phyloP scores from a whole-genome alignment of 176 grass and related monocot genomes.

The Oryza meyeriana region DNA sequence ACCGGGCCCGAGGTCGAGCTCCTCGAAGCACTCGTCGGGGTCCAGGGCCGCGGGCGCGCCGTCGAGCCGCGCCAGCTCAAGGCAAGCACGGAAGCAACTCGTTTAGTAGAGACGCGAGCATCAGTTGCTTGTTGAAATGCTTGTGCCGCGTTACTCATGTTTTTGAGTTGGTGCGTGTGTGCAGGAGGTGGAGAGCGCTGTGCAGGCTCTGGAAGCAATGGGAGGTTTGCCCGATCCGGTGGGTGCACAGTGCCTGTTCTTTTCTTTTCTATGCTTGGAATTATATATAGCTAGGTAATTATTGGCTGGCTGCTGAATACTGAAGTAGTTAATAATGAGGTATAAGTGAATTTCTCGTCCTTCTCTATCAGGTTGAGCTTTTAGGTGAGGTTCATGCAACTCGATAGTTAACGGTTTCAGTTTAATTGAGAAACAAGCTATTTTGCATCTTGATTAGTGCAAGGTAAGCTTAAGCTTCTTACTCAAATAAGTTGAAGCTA shows the following conservation, averaged over 20 bases:
- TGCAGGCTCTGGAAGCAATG: slow-evolving; percentile 63
- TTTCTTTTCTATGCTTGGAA: neutral
- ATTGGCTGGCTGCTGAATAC: neutral
- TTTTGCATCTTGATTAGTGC: neutral
- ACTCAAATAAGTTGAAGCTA: neutral
- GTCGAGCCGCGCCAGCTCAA: slow-evolving; percentile 66
- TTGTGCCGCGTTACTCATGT: neutral
- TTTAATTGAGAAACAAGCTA: neutral
- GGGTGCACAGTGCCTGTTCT: neutral
- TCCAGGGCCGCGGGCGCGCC: slow-evolving; percentile 72
- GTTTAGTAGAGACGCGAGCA: neutral
- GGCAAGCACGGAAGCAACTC: slow-evolving; percentile 39
- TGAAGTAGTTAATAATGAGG: neutral
- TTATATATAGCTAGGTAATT: neutral
- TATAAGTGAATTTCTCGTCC: neutral
- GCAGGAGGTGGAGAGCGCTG: slow-evolving; percentile 73
- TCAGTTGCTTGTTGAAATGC: slow-evolving; percentile 16
- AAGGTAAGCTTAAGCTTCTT: neutral
- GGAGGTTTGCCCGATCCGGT: slow-evolving; percentile 77
- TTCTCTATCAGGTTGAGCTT: neutral
- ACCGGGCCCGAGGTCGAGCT: slow-evolving; percentile 54
- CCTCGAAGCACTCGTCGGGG: slow-evolving; percentile 75
- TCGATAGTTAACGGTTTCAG: neutral
- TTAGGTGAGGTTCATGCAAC: neutral
- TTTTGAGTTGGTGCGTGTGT: neutral